Conservation (phyloP, 1,139 yeast species). For the Taiozyma sp. region DNA sequence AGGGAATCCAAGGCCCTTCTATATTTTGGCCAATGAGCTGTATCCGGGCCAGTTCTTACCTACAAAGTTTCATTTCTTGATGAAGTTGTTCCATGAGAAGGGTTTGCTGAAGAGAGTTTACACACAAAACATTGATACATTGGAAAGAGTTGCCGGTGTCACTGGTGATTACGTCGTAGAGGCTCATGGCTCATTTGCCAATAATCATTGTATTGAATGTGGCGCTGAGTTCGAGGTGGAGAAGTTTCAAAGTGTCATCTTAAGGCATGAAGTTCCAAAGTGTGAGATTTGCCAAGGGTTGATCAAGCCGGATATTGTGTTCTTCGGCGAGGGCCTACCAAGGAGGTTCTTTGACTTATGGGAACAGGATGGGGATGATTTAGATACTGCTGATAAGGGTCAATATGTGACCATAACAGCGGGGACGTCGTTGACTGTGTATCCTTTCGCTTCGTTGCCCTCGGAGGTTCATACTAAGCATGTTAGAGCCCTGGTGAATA, state of each 20-base stretch:
- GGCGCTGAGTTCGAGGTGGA: slow-evolving; percentile 45
- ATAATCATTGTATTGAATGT: slow-evolving; percentile 79
- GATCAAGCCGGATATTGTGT: slow-evolving; percentile 90
- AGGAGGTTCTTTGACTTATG: slow-evolving; percentile 56
- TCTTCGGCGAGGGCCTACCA: slow-evolving; percentile 88
- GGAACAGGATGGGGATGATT: slow-evolving; percentile 47
- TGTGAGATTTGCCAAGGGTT: slow-evolving; percentile 57
- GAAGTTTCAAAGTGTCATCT: slow-evolving; percentile 41
- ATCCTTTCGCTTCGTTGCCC: slow-evolving; percentile 85
- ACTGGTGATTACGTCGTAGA: slow-evolving; percentile 61
- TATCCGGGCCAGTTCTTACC: slow-evolving; percentile 87
- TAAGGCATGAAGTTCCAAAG: slow-evolving; percentile 40
- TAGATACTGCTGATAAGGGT: slow-evolving; percentile 24
- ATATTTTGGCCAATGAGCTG: slow-evolving; percentile 74
- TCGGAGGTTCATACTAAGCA: slow-evolving; percentile 45
- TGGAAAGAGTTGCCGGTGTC: slow-evolving; percentile 83
- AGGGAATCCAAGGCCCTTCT: slow-evolving; percentile 76
- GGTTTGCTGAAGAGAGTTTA: slow-evolving; percentile 61
- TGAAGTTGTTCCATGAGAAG: slow-evolving; percentile 61
- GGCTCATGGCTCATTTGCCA: slow-evolving; percentile 93
- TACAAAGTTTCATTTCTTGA: slow-evolving; percentile 70
- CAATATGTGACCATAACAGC: slow-evolving; percentile 83
- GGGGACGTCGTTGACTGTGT: slow-evolving; percentile 86
- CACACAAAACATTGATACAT: slow-evolving; percentile 89
- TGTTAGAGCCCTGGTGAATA: slow-evolving; percentile 65